These are phyloP conservation scores for Lepiota brunneoincarnata DNA, from an alignment of 768 basidiomycete species.

Conservation along the genomic window DNA sequence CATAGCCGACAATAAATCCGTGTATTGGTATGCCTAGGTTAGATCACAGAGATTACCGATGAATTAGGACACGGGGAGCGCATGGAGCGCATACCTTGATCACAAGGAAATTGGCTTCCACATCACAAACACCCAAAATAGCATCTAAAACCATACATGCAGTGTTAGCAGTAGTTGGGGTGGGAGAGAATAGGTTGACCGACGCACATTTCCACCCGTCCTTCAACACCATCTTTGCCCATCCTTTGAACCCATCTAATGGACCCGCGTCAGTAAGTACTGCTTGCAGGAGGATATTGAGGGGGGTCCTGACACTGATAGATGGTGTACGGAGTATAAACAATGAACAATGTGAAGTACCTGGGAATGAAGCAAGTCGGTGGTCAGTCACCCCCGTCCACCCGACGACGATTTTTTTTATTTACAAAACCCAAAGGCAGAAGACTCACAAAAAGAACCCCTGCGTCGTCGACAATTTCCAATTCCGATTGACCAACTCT, in stretches of 20 bases:
- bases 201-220: conserved; percentile 88
- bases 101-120: conserved; percentile 86
- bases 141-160: conserved; percentile 47
- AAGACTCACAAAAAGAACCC: conserved; percentile 74
- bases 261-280: conserved; percentile 1
- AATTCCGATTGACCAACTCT: conserved; percentile 43
- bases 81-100: conserved; percentile 51
- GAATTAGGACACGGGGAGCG: neutral
- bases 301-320: conserved; percentile 62
- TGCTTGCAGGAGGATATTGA: neutral
- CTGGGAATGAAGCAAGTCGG: conserved; percentile 32
- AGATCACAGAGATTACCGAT: neutral
- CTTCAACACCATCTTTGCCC: conserved; percentile 65
- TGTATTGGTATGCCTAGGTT: conserved; percentile 75
- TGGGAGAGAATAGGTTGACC: neutral
- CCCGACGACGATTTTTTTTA: neutral
- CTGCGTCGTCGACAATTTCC: conserved; percentile 38
- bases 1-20: conserved; percentile 86
- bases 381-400: neutral
- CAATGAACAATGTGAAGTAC: conserved; percentile 71
- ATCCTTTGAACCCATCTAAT: conserved; percentile 80
- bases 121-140: conserved; percentile 76
- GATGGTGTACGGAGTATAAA: conserved; percentile 89
- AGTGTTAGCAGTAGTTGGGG: conserved; percentile 1
- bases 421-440: neutral